Evolutionary conservation across 2,329 filamentous ascomycete genomes (phyloP).

Genomic region (Fusarium devonianum): DNA sequence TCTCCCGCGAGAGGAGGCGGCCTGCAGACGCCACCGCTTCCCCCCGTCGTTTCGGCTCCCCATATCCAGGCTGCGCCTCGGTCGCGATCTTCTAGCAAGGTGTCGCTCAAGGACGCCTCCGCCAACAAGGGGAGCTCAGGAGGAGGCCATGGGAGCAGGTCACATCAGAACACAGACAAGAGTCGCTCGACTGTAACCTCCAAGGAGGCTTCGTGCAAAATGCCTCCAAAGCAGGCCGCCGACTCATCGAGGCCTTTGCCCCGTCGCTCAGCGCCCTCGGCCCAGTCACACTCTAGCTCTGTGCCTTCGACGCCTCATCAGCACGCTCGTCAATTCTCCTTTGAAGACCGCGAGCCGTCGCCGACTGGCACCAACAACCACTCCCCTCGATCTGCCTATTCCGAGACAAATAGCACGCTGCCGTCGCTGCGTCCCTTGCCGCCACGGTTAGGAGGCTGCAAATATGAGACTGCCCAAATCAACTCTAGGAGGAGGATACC

Average conservation of each 20-base stretch:
- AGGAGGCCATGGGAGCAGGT: slow-evolving; percentile 72
- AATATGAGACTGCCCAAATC: slow-evolving; percentile 86
- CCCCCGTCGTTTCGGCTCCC: slow-evolving; percentile 62
- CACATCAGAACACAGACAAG: slow-evolving; percentile 63
- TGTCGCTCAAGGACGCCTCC: slow-evolving; percentile 61
- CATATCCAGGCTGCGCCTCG: slow-evolving; percentile 63
- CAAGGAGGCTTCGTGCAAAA: slow-evolving; percentile 61
- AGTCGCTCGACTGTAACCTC: slow-evolving; percentile 68
- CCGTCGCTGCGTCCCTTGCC: slow-evolving; percentile 72
- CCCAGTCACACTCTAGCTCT: slow-evolving; percentile 74
- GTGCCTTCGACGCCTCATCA: slow-evolving; percentile 94
- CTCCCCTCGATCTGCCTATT: slow-evolving; percentile 89
- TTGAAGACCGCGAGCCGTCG: slow-evolving; percentile 79
- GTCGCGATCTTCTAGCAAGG: slow-evolving; percentile 67
- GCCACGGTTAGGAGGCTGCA: slow-evolving; percentile 70
- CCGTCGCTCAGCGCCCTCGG: slow-evolving; percentile 42
- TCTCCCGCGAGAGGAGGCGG: slow-evolving; percentile 64
- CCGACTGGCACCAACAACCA: slow-evolving; percentile 79
- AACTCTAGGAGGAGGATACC: slow-evolving; percentile 86
- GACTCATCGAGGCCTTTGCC: slow-evolving; percentile 45
- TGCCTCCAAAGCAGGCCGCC: slow-evolving; percentile 55
- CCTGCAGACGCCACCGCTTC: slow-evolving; percentile 63
- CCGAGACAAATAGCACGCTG: slow-evolving; percentile 80
- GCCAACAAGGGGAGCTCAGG: slow-evolving; percentile 56
- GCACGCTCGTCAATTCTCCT: slow-evolving; percentile 81